These are phyloP conservation scores for Tetrahymena malaccensis DNA, from an alignment of 73 alveolate genomes.

Conservation along the genomic window DNA sequence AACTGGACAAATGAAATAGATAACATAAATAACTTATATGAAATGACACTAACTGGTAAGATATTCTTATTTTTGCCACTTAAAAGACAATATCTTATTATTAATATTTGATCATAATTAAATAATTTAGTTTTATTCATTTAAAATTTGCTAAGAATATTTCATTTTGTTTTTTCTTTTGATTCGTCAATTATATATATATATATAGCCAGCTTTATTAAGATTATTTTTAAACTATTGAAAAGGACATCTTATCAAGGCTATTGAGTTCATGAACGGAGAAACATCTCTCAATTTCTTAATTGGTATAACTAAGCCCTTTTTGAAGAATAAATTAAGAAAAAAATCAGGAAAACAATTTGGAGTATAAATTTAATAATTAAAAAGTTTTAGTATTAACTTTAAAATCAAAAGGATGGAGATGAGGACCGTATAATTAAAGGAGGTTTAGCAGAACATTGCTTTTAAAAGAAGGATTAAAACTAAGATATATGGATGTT, in stretches of 20 bases:
- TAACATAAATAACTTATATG: neutral
- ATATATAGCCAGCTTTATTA: no score
- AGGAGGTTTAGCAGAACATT: neutral
- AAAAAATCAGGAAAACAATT: neutral
- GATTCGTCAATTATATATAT: no score
- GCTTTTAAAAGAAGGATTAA: neutral
- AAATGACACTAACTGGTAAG: neutral
- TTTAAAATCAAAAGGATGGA: neutral
- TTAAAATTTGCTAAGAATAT: no score
- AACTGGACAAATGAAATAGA: neutral
- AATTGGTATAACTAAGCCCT: neutral
- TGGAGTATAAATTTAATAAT: neutral
- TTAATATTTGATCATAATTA: no score
- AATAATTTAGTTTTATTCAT: no score
- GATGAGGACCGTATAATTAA: neutral
- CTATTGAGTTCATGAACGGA: neutral
- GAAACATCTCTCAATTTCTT: neutral
- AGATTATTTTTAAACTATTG: neutral
- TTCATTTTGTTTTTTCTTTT: no score
- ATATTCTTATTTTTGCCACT: no score
- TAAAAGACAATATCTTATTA: no score
- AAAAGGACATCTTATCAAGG: neutral
- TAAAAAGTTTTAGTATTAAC: neutral
- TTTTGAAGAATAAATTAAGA: neutral
- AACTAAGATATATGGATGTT: neutral